A percentile compares a stretch with the other conserved stretches of the same genome.
phyloP scores from a whole-genome alignment of 2,329 filamentous ascomycete genomes.

The Aureobasidium subglaciale region DNA sequence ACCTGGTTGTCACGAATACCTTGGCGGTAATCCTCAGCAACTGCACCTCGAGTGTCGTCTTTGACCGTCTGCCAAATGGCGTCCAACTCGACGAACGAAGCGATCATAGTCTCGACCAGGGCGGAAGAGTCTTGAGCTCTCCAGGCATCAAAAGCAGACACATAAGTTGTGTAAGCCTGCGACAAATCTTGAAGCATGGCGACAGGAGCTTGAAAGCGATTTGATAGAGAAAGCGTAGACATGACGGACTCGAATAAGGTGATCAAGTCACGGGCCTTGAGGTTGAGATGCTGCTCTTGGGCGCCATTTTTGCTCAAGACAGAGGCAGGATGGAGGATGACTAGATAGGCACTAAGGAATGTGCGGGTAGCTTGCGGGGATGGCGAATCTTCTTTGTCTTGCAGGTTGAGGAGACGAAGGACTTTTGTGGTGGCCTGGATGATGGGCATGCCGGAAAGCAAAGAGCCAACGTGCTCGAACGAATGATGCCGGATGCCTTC shows the following conservation, averaged over 20 bases:
- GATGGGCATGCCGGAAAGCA: conserved; percentile 61
- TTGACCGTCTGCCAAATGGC: conserved; percentile 79
- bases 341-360: conserved; percentile 73
- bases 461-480: conserved; percentile 66
- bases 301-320: conserved; percentile 69
- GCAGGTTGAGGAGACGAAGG: conserved; percentile 61
- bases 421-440: conserved; percentile 59
- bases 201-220: conserved; percentile 60
- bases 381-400: conserved; percentile 56
- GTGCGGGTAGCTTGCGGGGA: conserved; percentile 61
- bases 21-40: conserved; percentile 68
- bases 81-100: conserved; percentile 77
- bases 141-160: conserved; percentile 76
- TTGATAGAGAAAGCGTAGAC: conserved; percentile 56
- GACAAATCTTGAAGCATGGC: conserved; percentile 56
- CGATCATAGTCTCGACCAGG: conserved; percentile 75
- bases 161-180: conserved; percentile 65
- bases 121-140: conserved; percentile 73
- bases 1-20: conserved; percentile 77
- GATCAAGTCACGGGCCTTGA: conserved; percentile 69
- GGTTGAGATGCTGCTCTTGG: conserved; percentile 64
- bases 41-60: conserved; percentile 64
- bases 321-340: conserved; percentile 69
- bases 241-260: conserved; percentile 71
- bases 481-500: conserved; percentile 62